Base-by-base conservation (phyloP, 148 eudicot genomes). In the Pouteria glomerata region DNA sequence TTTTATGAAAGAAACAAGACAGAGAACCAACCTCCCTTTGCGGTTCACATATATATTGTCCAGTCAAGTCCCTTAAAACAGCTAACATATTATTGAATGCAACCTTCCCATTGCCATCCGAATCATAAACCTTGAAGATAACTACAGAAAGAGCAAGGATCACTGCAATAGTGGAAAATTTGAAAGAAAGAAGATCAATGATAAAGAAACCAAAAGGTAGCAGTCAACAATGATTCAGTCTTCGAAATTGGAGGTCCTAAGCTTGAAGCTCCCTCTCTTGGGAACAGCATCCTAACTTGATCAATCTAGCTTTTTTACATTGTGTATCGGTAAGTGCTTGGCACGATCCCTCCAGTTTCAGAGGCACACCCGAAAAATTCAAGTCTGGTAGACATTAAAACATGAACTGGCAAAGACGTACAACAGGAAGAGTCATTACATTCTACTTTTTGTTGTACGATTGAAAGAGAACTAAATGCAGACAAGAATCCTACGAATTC, bases 401-500 rank as follows among this genome's bases (percentile, higher is more conserved):
- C 6, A 11, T 55, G 37, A 26, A 30, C n/a, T 8, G n/a, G 21
- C 5, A 35, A 37, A 11, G 5, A 34, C 7, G 48, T 3, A 39
- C 4, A 37, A 65, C 1, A 58, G 66, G 53, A 77, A 24, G 44
- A 66, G 33, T 69, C 45, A 23, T 75, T 83, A 85, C 89, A 80
- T 81, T 85, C 86, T n/a, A 85, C 78, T 78, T 85, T 83, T 16
- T 83, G 86, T 68, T 81, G 89, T 63, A 83, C 58, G 73, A 70
- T 85, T 26, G 89, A 84, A 19, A 81, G 81, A 53, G 86, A 74
- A 66, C 89, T 83, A 72, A 85, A 85, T 51, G 89, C 83, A 21
- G 89, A 85, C 68, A 85, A 79, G 76, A 85, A 85, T 15, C 85
- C 81, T 18, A 85, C 89, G 50, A 85, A 85, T 56, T 85, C 89